Evolutionary conservation across 2,329 filamentous ascomycete genomes (phyloP), one percentile per base, ranked within the genome.

Genomic region (Lachnellula subtilissima): DNA sequence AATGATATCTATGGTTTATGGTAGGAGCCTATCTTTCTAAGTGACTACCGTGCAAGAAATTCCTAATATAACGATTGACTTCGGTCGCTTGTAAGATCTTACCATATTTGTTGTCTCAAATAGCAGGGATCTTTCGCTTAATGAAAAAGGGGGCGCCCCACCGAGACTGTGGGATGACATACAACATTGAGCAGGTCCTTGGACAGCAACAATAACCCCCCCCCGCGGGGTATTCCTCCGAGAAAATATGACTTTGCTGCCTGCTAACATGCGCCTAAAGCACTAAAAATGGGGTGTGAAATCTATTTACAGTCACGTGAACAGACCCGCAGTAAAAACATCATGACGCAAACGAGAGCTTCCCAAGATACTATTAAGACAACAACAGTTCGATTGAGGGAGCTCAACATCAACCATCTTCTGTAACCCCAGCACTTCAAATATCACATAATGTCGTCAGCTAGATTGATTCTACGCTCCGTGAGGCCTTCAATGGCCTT

Each of bases 401-500:
- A 32, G 28, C 28, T 32, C 28, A 11, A 32, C 28, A 32, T 32
- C 28, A 32, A 32, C 28, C 28, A 32, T 11, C 9, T 3, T 11
- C 28, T 11, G 28, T 32, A 3, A 28, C 28, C 28, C 28, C n/a
- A 47, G 19, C n/a, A 28, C 14, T 28, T 15, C 23, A 25, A 32
- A n/a, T 2, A 4, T 9, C 6, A 15, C 45, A 47, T 17, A 8
- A 68, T 68, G 66, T 62, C 63, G 50, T 57, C 62, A 42, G 53
- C 59, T 17, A 59, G 65, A 48, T 37, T 63, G 14, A 55, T 52
- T 4, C 40, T 65, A 23, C 67, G 65, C 43, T 56, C 55, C 47
- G 48, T 57, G 54, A 59, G 61, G 47, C 59, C 65, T 52, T 63
- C 64, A 60, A 60, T 62, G 55, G 53, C 52, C 51, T 62, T 65